These are phyloP conservation scores for Trypanosoma mega DNA, from an alignment of 208 protist genomes.

Conservation along the genomic window DNA sequence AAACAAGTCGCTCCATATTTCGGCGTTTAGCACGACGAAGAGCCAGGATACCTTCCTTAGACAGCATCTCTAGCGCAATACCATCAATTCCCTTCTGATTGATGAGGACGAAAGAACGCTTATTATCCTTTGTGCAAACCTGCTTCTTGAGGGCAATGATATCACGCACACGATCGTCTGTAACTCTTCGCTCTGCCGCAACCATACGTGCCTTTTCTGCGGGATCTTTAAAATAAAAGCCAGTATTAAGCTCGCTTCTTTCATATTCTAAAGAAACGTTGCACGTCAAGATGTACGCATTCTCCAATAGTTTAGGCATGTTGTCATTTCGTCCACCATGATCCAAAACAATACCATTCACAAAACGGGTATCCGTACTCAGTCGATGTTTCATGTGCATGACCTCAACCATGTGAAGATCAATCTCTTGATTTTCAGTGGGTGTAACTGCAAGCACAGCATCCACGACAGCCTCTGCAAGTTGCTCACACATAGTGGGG, in stretches of 20 bases:
- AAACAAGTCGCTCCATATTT: slow-evolving; percentile 99
- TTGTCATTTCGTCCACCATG: slow-evolving; percentile 99
- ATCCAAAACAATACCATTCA: slow-evolving; percentile 99
- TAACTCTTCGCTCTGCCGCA: slow-evolving; percentile 95
- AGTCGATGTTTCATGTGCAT: slow-evolving; percentile 99
- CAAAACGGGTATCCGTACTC: slow-evolving; percentile 95
- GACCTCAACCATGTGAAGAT: slow-evolving; percentile 99
- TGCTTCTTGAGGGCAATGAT: slow-evolving; percentile 99
- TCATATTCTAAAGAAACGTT: slow-evolving; percentile 99
- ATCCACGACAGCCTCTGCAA: slow-evolving; percentile 96
- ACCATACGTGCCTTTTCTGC: slow-evolving; percentile 97
- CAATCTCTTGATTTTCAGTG: slow-evolving; percentile 79
- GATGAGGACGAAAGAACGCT: slow-evolving; percentile 98
- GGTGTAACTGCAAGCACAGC: slow-evolving; percentile 90
- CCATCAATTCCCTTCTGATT: slow-evolving; percentile 99
- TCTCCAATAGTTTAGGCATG: slow-evolving; percentile 97
- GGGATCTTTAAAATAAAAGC: slow-evolving; percentile 98
- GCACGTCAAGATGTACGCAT: slow-evolving; percentile 98
- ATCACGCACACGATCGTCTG: slow-evolving; percentile 95
- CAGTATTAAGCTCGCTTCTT: slow-evolving; percentile 98
- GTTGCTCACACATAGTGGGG: slow-evolving; percentile 62
- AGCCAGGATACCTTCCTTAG: slow-evolving; percentile 98
- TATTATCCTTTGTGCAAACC: slow-evolving; percentile 93
- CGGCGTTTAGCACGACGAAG: slow-evolving; percentile 98
- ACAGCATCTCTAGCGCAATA: slow-evolving; percentile 99